Evolutionary conservation across 805 yeast species (phyloP).

Genomic region (Martiniozyma abietophila): DNA sequence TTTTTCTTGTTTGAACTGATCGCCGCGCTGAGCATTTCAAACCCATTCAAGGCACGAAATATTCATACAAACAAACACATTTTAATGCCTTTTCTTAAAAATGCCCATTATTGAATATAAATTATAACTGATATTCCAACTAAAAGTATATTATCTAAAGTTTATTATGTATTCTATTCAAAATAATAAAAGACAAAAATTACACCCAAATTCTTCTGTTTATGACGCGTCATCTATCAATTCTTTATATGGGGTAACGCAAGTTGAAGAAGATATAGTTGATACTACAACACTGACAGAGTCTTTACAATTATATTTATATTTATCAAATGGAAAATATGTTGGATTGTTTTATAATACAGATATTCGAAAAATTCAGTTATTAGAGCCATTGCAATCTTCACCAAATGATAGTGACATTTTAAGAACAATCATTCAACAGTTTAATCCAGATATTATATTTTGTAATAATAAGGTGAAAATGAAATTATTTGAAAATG

Average conservation of each 20-base stretch:
- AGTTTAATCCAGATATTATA: slow-evolving; percentile 7
- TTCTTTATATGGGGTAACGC: background rate
- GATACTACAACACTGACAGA: slow-evolving; percentile 2
- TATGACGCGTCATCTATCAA: slow-evolving; percentile 1
- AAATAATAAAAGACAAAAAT: too few species aligned
- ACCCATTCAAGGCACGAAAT: too few species aligned
- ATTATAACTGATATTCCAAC: too few species aligned
- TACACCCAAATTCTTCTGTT: too few species aligned
- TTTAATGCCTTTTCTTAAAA: too few species aligned
- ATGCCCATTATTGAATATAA: too few species aligned
- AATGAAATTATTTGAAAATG: background rate
- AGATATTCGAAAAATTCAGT: background rate
- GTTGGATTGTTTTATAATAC: slow-evolving; percentile 4
- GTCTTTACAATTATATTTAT: background rate
- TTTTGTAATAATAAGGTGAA: slow-evolving; percentile 9
- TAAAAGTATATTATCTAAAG: too few species aligned
- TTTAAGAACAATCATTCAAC: background rate
- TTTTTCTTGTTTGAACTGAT: too few species aligned
- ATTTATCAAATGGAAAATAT: background rate
- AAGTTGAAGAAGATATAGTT: background rate
- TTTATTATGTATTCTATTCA: too few species aligned
- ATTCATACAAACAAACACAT: too few species aligned
- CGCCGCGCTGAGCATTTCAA: too few species aligned
- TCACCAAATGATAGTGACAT: slow-evolving; percentile 2
- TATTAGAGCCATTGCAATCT: slow-evolving; percentile 7